Percentiles rank a stretch among this genome's conserved stretches.
Evolutionary conservation across 2,329 filamentous ascomycete species (phyloP).

Genomic region (Penicillium sp.): DNA sequence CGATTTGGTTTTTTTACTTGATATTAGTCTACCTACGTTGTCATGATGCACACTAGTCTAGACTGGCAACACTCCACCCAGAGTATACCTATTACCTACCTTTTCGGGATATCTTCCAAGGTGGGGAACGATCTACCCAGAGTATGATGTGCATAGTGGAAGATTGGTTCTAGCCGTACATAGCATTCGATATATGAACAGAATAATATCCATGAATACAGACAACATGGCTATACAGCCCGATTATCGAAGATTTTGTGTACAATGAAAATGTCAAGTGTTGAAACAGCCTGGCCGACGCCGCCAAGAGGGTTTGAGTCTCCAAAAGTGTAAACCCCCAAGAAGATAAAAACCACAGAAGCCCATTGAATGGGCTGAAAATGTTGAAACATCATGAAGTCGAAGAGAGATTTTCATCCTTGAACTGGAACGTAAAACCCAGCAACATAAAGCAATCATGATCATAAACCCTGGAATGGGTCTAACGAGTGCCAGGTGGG

Average conservation of each 20-base stretch:
- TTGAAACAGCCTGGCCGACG: constrained; percentile 26
- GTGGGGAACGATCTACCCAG: background rate
- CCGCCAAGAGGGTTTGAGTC: constrained; percentile 12
- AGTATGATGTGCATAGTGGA: background rate
- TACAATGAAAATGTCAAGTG: constrained; percentile 22
- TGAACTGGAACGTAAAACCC: background rate
- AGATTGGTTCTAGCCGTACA: background rate
- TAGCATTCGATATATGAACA: constrained; percentile 7
- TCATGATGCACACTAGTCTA: too few species aligned
- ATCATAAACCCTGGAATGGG: background rate
- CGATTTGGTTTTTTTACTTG: too few species aligned
- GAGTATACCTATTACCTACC: too few species aligned
- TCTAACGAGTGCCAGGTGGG: constrained; percentile 1
- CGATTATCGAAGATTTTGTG: constrained; percentile 12
- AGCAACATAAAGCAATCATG: background rate
- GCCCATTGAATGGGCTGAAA: constrained; percentile 3
- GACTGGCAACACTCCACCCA: too few species aligned
- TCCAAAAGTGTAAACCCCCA: constrained; percentile 7
- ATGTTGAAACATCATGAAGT: constrained; percentile 18
- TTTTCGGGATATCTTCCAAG: background rate
- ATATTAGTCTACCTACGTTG: too few species aligned
- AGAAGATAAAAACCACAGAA: constrained; percentile 5
- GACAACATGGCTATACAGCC: constrained; percentile 1
- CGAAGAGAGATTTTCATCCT: constrained; percentile 4
- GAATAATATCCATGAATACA: constrained; percentile 3